Evolutionary conservation across 352 stramenopile species (phyloP), one percentile per base, ranked within the genome.

Genomic region (Peronosclerospora sorghi): DNA sequence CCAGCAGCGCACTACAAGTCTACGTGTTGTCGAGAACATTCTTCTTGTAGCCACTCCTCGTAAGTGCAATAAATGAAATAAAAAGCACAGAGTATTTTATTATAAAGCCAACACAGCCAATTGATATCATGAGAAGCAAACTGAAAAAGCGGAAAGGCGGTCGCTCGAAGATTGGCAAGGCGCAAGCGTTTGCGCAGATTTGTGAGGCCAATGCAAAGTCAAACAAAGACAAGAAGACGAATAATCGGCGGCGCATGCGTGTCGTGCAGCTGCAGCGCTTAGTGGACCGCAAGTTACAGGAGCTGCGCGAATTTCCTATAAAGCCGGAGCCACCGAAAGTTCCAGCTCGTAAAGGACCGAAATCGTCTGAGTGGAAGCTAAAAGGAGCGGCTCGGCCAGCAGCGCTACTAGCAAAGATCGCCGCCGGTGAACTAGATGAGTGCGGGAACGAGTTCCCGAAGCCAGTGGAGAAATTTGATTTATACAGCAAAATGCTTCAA

Each of bases 201-300:
- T 75, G 71, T 30, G 68, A 72, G 36, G 53, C 86, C 27, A 73
- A 41, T 34, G 83, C 80, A 52, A 57, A 84, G 54, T 59, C 53
- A 26, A 77, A 55, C 32, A 62, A 66, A 28, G 76, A 86, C 39
- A 84, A 76, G 51, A 82, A 81, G 40, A 54, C 60, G 28, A 62
- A 78, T 43, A 82, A 70, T 32, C 72, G 75, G 7, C 69, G 62
- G 39, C 77, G 80, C 19, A 74, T 92, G 74, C 76, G 77, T 42
- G 75, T 92, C 20, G 67, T 86, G 38, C 77, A 92, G 56, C 53
- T 89, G 19, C 77, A 92, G 53, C 74, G 80, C 30, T 51, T 55
- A n/a, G 60, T 86, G 28, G 73, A 88, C 24, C 65, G 65, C 26
- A 78, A 90, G 45, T 53, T 86, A 51, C 59, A 78, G 23, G 58